Evolutionary conservation across 345 rosid genomes (phyloP), one percentile per base, ranked within the genome.

Genomic region (Ailanthus altissimus): DNA sequence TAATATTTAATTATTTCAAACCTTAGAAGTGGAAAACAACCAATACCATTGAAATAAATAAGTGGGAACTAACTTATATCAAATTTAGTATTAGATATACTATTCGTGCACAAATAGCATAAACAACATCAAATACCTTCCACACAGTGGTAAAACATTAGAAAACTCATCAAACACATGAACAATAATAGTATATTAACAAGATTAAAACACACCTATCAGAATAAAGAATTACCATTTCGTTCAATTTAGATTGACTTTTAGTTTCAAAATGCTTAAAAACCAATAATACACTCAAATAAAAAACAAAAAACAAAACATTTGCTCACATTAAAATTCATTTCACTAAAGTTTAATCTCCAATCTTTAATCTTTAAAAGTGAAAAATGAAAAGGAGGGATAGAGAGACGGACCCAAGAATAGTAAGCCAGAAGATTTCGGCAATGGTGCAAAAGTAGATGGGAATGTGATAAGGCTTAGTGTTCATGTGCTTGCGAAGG

Each of bases 381-480:
- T 16, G 23, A 20, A n/a, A n/a, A 54, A 18, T 16, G 21, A 20
- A 18, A 53, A 53, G 57, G 11, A 50, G 69, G 57, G 18, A 28
- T 8, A 13, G 42, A 15, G 28, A 40, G 54, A 23, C 83, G 8
- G 47, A 90, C 97, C 97, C 97, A 1, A 93, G 97, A 70, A 94
- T 83, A 8, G 93, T 94, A 18, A 94, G 93, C 97, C 93, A 94
- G 76, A 94, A 81, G 89, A 92, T 94, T 88, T 94, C 92, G 25
- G 97, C 84, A 11, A 97, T 97, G 65, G 96, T 90, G 5, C 98
- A 84, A 89, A 94, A 92, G 67, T 92, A 97, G 80, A 94, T 91
- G 74, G 97, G 97, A 42, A 97, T 97, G 8, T 92, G 97, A 51
- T 97, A 94, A 23, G 98, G 98, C 73, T 94, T 94, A 21, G 98